Evolutionary conservation across 2,329 filamentous ascomycete genomes (phyloP).

Genomic region (Penicillium thymicola): DNA sequence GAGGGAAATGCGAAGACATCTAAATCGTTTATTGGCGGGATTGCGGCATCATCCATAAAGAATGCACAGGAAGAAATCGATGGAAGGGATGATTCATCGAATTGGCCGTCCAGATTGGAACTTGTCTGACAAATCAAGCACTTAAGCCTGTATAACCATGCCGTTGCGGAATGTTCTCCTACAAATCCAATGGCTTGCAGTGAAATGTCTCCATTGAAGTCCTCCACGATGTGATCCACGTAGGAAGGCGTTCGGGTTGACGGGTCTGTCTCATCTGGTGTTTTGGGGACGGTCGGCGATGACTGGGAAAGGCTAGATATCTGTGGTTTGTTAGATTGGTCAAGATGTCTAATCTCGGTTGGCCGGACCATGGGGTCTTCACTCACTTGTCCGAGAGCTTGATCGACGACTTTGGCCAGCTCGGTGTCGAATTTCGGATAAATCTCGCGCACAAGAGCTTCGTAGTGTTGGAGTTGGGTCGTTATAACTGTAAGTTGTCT

Average conservation of each 20-base stretch:
- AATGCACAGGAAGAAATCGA: conserved; percentile 25
- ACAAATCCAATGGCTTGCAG: conserved; percentile 41
- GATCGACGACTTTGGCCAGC: conserved; percentile 35
- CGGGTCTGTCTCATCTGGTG: neutral
- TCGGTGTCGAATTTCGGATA: conserved; percentile 32
- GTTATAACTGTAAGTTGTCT: conserved; percentile 41
- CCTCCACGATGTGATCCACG: conserved; percentile 43
- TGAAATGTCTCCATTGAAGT: conserved; percentile 41
- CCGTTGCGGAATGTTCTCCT: conserved; percentile 45
- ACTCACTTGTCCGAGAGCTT: conserved; percentile 34
- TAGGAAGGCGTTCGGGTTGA: conserved; percentile 30
- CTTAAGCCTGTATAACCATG: conserved; percentile 43
- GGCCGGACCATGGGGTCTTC: neutral
- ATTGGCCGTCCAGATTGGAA: conserved; percentile 18
- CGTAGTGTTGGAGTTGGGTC: conserved; percentile 37
- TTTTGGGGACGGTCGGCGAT: neutral
- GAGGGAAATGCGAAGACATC: conserved; percentile 38
- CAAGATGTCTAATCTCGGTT: neutral
- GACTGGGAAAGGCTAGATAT: neutral
- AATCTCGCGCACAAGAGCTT: conserved; percentile 36
- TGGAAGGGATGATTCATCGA: conserved; percentile 27
- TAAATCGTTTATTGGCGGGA: conserved; percentile 32
- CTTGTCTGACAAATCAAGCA: conserved; percentile 31
- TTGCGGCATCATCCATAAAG: conserved; percentile 39
- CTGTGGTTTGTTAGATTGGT: neutral